Base-by-base conservation (phyloP, 2,329 filamentous ascomycete species). In the Ustilaginoidea virens region DNA sequence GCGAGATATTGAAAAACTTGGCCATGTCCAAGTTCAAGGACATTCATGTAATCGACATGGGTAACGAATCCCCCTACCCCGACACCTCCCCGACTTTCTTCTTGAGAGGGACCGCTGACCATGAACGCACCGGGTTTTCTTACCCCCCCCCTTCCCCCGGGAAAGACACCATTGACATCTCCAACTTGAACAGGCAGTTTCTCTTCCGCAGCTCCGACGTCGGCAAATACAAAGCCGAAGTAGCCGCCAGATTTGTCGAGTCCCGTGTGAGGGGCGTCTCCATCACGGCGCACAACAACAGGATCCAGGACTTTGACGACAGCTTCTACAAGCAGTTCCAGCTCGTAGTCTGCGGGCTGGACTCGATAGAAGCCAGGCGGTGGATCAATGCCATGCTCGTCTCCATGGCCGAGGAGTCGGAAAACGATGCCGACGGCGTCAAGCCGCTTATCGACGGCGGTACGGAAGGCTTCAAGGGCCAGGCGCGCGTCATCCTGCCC, bases 21-120 rank as follows among this genome's bases (percentile, higher is more conserved):
- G 90, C 90, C 23, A 67, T 98, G 29, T 94, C 87, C 2, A 85
- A 86, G 17, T 98, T 98, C 61, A 92, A 80, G 53, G 74, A 93
- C 46, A 94, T 98, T 41, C 85, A 98, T 60, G 90, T 98, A 34
- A 96, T 98, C 44, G 90, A 98, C 57, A 98, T 98, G 90, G 82
- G 80, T 79, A 56, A 33, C 63, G 48, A n/a, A n/a, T n/a, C n/a
- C n/a, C n/a, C n/a, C n/a, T n/a, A n/a, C n/a, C n/a, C n/a, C n/a
- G n/a, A n/a, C n/a, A n/a, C n/a, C n/a, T n/a, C n/a, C n/a, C n/a
- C n/a, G n/a, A n/a, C n/a, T n/a, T n/a, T n/a, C n/a, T n/a, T n/a
- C n/a, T n/a, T n/a, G n/a, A n/a, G n/a, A n/a, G n/a, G n/a, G n/a
- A n/a, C n/a, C n/a, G n/a, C n/a, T n/a, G n/a, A n/a, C n/a, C n/a